These are phyloP conservation scores for Penicillium verhagenii DNA, from an alignment of 495 filamentous ascomycete species.

Conservation along the genomic window DNA sequence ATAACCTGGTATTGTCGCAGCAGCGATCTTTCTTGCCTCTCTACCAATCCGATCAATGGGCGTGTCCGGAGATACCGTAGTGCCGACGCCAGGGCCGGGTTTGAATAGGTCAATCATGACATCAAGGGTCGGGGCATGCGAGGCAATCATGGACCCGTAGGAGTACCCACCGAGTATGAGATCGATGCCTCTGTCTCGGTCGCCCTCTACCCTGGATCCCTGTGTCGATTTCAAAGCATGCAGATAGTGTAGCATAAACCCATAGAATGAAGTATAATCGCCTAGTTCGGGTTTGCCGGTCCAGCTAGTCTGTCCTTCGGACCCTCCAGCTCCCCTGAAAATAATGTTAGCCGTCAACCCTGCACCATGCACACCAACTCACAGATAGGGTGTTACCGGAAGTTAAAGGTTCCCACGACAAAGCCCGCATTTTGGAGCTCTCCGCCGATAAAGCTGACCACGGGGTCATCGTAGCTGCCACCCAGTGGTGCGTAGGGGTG, in stretches of 20 bases:
- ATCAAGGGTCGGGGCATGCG: constrained; percentile 61
- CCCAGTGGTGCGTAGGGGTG: constrained; percentile 91
- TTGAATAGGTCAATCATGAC: constrained; percentile 60
- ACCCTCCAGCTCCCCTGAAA: constrained; percentile 71
- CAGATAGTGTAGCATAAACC: constrained; percentile 73
- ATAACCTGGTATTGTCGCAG: constrained; percentile 47
- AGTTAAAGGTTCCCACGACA: constrained; percentile 88
- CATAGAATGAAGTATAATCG: constrained; percentile 79
- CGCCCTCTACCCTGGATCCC: neutral
- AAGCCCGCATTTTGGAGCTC: constrained; percentile 67
- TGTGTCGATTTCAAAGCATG: constrained; percentile 32
- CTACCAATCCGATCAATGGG: constrained; percentile 63
- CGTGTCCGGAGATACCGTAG: constrained; percentile 39
- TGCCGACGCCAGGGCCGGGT: constrained; percentile 12
- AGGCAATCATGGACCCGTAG: constrained; percentile 81
- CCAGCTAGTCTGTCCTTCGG: constrained; percentile 80
- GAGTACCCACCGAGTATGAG: constrained; percentile 83
- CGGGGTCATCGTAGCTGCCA: constrained; percentile 78
- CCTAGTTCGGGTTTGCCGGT: constrained; percentile 72
- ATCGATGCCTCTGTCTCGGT: constrained; percentile 7
- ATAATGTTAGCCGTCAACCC: constrained; percentile 3
- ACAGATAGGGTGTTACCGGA: constrained; percentile 56
- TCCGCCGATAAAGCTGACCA: constrained; percentile 62
- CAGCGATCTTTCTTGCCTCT: constrained; percentile 62
- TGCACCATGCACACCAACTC: neutral